These are phyloP conservation scores for Coemansia javaensis DNA, from an alignment of 192 early-diverging fungal genomes.

Conservation along the genomic window DNA sequence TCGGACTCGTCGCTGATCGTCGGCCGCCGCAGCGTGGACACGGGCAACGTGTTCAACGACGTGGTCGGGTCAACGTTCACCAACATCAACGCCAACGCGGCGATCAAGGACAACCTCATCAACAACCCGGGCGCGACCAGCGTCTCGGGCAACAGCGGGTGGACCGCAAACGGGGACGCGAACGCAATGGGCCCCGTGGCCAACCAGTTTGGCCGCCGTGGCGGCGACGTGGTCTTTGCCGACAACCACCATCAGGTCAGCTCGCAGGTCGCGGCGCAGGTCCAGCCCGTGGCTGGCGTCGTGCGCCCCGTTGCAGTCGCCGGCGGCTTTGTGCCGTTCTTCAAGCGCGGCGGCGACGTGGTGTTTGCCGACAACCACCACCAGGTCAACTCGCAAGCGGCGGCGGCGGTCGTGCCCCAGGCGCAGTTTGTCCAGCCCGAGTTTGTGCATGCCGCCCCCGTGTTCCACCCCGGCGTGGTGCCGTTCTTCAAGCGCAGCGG, in stretches of 20 bases:
- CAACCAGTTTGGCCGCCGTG: constrained; percentile 39
- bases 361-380: constrained; percentile 38
- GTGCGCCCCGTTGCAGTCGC: neutral
- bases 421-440: neutral
- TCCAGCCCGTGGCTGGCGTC: constrained; percentile 1
- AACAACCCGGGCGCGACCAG: constrained; percentile 37
- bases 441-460: constrained; percentile 1
- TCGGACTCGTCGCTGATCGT: constrained; percentile 35
- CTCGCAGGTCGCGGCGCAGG: neutral
- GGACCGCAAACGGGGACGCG: constrained; percentile 47
- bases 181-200: constrained; percentile 43
- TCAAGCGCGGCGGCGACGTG: constrained; percentile 29
- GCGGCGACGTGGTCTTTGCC: constrained; percentile 38
- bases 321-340: no score
- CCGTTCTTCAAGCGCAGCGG: constrained; percentile 18
- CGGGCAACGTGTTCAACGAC: constrained; percentile 36
- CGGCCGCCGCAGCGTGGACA: neutral
- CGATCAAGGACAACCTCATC: constrained; percentile 44
- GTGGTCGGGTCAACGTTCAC: constrained; percentile 42
- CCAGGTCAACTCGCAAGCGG: constrained; percentile 13
- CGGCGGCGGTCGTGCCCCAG: constrained; percentile 6
- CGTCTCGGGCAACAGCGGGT: constrained; percentile 45
- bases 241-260: constrained; percentile 31
- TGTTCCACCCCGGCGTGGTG: no score
- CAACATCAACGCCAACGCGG: constrained; percentile 40